phyloP scores from a whole-genome alignment of 192 early-diverging fungal genomes.

The Mortierella alpina region DNA sequence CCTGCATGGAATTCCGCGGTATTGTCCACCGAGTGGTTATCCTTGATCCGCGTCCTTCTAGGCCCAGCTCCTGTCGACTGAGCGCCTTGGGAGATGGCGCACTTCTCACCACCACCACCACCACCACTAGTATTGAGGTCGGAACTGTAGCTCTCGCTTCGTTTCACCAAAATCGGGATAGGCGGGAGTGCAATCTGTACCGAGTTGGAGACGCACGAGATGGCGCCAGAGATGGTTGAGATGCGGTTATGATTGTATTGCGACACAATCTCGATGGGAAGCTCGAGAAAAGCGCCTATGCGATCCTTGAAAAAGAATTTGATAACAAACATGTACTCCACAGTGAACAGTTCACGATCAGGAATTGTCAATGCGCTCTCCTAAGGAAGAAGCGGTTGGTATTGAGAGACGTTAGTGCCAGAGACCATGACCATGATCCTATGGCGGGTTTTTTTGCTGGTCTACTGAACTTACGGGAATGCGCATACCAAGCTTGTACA shows the following conservation, averaged over 20 bases:
- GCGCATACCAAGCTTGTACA: slow-evolving; percentile 49
- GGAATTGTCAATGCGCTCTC: slow-evolving; percentile 40
- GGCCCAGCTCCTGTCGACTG: too few species aligned
- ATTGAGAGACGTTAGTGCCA: neutral
- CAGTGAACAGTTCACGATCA: slow-evolving; percentile 33
- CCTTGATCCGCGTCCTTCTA: too few species aligned
- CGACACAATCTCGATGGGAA: slow-evolving; percentile 47
- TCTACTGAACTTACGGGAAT: slow-evolving; percentile 29
- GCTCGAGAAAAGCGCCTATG: slow-evolving; percentile 41
- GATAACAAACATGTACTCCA: slow-evolving; percentile 51
- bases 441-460: neutral
- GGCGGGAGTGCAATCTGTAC: slow-evolving; percentile 44
- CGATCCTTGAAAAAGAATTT: slow-evolving; percentile 52
- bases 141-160: neutral
- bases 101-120: too few species aligned
- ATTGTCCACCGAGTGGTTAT: too few species aligned
- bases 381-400: slow-evolving; percentile 1
- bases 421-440: too few species aligned
- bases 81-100: too few species aligned
- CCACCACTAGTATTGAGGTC: neutral
- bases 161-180: slow-evolving; percentile 32
- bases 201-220: slow-evolving; percentile 44
- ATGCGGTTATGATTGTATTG: slow-evolving; percentile 51
- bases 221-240: slow-evolving; percentile 49
- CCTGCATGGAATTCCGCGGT: too few species aligned